Conservation (phyloP, 371 early-diverging fungal species). For the Ordospora colligata region DNA sequence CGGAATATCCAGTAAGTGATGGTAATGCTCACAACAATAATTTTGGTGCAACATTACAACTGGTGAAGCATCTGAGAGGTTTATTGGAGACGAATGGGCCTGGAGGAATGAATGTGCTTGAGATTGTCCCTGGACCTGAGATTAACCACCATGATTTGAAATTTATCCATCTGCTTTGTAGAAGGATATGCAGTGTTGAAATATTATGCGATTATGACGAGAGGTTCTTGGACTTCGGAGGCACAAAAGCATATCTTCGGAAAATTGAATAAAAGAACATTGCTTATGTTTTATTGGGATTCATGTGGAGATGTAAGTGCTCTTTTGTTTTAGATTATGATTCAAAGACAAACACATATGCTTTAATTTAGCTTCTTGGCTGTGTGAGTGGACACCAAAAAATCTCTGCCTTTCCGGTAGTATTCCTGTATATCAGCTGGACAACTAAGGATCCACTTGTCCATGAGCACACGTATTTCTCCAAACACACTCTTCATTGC, state of each 20-base stretch:
- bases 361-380: slow-evolving; percentile 9
- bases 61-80: not conserved
- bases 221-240: not conserved
- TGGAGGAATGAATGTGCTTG: not conserved
- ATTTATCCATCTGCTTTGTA: not conserved
- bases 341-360: not conserved
- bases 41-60: not conserved
- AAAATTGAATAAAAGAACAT: not conserved
- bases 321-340: not conserved
- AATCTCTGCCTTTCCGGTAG: not conserved
- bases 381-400: not conserved
- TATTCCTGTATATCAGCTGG: slow-evolving; percentile 9
- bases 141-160: not conserved
- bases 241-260: not conserved
- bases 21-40: not conserved
- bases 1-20: not conserved
- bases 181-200: not conserved
- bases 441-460: not conserved
- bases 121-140: not conserved
- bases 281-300: not conserved
- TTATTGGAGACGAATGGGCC: not conserved
- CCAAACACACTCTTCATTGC: slow-evolving; percentile 46
- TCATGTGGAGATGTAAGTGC: not conserved
- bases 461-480: slow-evolving; percentile 21
- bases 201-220: too few species aligned